Conservation (phyloP, 371 early-diverging fungal species). For the Mucor saturninus region DNA sequence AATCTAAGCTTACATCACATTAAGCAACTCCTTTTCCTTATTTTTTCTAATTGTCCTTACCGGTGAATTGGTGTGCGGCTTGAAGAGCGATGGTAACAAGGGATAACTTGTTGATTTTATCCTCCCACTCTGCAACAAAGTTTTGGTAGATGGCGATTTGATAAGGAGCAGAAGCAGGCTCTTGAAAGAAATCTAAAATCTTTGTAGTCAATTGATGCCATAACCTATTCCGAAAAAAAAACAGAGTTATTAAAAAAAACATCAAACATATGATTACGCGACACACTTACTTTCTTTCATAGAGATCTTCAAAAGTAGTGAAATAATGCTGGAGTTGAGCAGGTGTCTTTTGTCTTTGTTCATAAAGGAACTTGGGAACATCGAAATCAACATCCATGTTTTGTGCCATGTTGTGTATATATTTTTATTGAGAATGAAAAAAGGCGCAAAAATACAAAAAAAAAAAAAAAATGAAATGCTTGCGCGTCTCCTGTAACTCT, state of each 20-base stretch:
- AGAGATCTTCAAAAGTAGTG: constrained; percentile 83
- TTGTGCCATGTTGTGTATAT: constrained; percentile 36
- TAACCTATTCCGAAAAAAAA: constrained; percentile 58
- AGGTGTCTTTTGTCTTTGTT: constrained; percentile 73
- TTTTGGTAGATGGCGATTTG: constrained; percentile 84
- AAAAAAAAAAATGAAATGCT: constrained; percentile 14
- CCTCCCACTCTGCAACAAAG: constrained; percentile 92
- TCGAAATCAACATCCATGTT: constrained; percentile 86
- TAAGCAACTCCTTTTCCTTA: not conserved
- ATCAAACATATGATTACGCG: not conserved
- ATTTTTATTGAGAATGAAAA: not conserved
- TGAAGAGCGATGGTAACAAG: constrained; percentile 82
- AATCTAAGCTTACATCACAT: constrained; percentile 40
- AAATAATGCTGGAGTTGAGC: constrained; percentile 74
- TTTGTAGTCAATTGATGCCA: constrained; percentile 96
- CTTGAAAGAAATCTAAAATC: constrained; percentile 76
- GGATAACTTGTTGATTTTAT: constrained; percentile 91
- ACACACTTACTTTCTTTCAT: constrained; percentile 89
- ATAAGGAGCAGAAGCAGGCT: constrained; percentile 78
- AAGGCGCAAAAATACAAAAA: not conserved
- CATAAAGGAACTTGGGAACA: constrained; percentile 74
- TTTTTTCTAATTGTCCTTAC: constrained; percentile 42
- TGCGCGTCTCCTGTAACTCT: constrained; percentile 9
- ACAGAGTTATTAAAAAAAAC: not conserved
- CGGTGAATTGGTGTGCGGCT: constrained; percentile 78